Percentiles rank a stretch among this genome's conserved stretches.
Evolutionary conservation across 345 rosid genomes (phyloP).

Genomic region (Abelmoschus esculentus): DNA sequence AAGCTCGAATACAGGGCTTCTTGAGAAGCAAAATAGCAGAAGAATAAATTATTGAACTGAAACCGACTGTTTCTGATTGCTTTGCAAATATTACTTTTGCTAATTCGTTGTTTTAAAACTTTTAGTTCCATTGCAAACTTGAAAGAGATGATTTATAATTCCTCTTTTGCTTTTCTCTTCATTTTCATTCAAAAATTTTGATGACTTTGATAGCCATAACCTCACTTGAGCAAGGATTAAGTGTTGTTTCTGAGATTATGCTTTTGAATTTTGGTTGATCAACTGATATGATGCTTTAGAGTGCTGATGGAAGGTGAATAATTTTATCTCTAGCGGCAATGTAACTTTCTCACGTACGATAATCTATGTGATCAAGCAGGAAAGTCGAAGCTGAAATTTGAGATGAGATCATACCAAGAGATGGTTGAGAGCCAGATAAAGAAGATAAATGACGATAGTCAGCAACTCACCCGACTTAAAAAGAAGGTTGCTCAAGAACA

Average conservation of each 20-base stretch:
- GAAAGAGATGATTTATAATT: background rate
- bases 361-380: constrained; percentile 17
- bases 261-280: background rate
- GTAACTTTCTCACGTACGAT: background rate
- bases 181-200: too few species aligned
- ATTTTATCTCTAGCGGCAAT: background rate
- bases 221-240: too few species aligned
- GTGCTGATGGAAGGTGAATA: background rate
- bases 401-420: constrained; percentile 27
- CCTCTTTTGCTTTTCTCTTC: background rate
- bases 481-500: constrained; percentile 23
- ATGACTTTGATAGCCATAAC: too few species aligned
- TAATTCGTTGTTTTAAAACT: too few species aligned
- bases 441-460: constrained; percentile 28
- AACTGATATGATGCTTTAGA: background rate
- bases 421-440: constrained; percentile 23
- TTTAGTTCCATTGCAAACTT: background rate
- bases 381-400: constrained; percentile 29
- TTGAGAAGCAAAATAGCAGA: too few species aligned
- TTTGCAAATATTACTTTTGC: background rate
- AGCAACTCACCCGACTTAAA: constrained; percentile 21
- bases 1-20: too few species aligned
- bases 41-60: background rate
- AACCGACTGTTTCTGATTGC: background rate
- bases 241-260: background rate